These are phyloP conservation scores for Aspergillus proliferans DNA, from an alignment of 2,329 filamentous ascomycete species.

Conservation along the genomic window DNA sequence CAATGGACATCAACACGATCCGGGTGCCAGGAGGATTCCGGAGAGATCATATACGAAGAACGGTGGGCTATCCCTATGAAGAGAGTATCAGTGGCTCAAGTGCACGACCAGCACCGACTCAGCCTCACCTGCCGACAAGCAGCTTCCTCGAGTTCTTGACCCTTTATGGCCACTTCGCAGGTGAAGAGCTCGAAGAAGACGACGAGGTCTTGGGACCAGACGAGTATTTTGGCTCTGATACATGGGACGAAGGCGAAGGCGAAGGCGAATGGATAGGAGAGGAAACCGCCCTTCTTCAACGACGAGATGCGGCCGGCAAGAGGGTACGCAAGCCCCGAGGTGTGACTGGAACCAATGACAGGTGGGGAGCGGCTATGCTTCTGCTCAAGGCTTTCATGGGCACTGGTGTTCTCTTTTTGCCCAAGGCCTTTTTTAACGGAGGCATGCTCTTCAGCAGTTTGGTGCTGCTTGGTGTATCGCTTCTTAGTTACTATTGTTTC, in stretches of 20 bases:
- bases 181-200: constrained; percentile 93
- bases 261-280: constrained; percentile 77
- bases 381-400: constrained; percentile 97
- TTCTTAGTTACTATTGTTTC: constrained; percentile 94
- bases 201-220: constrained; percentile 81
- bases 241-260: constrained; percentile 55
- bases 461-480: constrained; percentile 77
- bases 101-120: constrained; percentile 31
- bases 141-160: constrained; percentile 95
- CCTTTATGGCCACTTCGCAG: constrained; percentile 94
- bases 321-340: constrained; percentile 66
- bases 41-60: constrained; percentile 76
- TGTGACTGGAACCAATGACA: constrained; percentile 68
- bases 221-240: constrained; percentile 83
- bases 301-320: constrained; percentile 59
- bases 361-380: constrained; percentile 72
- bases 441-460: constrained; percentile 96
- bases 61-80: constrained; percentile 59
- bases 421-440: constrained; percentile 87
- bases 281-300: constrained; percentile 68
- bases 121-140: constrained; percentile 68
- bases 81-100: constrained; percentile 33
- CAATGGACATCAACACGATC: constrained; percentile 81
- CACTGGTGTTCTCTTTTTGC: constrained; percentile 88
- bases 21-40: constrained; percentile 91